Evolutionary conservation across 1,284 basidiomycete genomes (phyloP).

Genomic region (Ceratobasidium sp.): DNA sequence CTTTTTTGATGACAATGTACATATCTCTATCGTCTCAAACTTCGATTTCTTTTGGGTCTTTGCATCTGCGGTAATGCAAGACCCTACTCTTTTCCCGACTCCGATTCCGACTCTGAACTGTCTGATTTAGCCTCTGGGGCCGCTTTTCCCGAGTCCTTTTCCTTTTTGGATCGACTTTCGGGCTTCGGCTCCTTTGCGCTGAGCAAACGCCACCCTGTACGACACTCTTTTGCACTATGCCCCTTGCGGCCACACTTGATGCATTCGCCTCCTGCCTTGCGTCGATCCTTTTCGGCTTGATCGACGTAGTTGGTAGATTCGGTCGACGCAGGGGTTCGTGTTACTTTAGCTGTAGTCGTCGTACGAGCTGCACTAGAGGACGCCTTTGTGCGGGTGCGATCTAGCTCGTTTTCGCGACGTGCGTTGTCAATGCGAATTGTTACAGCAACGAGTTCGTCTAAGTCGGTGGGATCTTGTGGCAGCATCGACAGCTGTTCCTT

Average conservation of each 20-base stretch:
- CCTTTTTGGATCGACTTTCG: not conserved
- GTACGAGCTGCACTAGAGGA: not conserved
- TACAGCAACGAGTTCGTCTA: not conserved
- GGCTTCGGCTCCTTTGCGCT: not conserved
- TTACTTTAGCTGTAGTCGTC: not conserved
- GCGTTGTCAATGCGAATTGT: not conserved
- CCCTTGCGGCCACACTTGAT: conserved; percentile 2
- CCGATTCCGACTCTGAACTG: not conserved
- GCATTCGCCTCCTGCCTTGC: not conserved
- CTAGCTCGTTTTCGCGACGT: not conserved
- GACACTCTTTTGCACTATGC: not conserved
- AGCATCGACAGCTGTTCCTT: not conserved
- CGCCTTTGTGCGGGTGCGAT: not conserved
- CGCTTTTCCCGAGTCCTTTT: not conserved
- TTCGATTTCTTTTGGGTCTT: not conserved
- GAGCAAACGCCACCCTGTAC: not conserved
- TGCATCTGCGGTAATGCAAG: not conserved
- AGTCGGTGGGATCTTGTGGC: not conserved
- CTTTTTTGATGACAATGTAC: not conserved
- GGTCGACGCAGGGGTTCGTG: not conserved
- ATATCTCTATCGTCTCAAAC: not conserved
- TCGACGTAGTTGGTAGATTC: not conserved
- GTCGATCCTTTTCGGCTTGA: not conserved
- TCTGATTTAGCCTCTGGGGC: not conserved
- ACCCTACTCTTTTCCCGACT: conserved; percentile 10